A percentile compares a stretch with the other conserved stretches of the same genome.
Evolutionary conservation across 225 moss, liverwort and hornwort genomes (phyloP).

Genomic region (Marchantia polymorpha): DNA sequence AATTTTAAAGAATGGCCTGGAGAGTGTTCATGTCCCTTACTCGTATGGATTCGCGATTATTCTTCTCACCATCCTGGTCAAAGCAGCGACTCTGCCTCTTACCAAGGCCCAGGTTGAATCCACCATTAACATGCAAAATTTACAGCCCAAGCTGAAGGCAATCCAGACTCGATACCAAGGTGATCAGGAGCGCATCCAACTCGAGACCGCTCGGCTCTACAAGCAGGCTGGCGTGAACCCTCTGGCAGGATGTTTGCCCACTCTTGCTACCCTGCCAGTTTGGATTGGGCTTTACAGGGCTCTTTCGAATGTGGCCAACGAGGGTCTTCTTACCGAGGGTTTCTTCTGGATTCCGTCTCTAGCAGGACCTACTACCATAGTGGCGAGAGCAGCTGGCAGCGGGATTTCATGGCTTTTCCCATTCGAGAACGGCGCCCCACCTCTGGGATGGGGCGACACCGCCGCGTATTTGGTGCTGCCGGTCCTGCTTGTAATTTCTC

Average conservation of each 20-base stretch:
- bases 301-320: slow-evolving; percentile 95
- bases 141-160: slow-evolving; percentile 91
- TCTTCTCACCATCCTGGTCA: slow-evolving; percentile 84
- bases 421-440: slow-evolving; percentile 79
- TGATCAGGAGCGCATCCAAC: slow-evolving; percentile 93
- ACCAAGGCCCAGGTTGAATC: slow-evolving; percentile 98
- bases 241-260: slow-evolving; percentile 95
- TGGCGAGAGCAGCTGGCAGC: slow-evolving; percentile 68
- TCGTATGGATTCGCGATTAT: slow-evolving; percentile 98
- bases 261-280: slow-evolving; percentile 88
- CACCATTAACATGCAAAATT: slow-evolving; percentile 92
- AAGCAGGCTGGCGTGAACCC: slow-evolving; percentile 99
- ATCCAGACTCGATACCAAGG: slow-evolving; percentile 85
- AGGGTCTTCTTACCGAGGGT: slow-evolving; percentile 94
- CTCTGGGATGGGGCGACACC: slow-evolving; percentile 88
- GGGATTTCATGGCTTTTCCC: slow-evolving; percentile 87
- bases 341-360: slow-evolving; percentile 99
- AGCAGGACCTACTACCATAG: slow-evolving; percentile 87
- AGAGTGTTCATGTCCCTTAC: slow-evolving; percentile 73
- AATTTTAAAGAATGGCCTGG: slow-evolving; percentile 79
- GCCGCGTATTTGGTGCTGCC: slow-evolving; percentile 76
- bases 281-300: slow-evolving; percentile 99
- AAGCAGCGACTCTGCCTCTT: slow-evolving; percentile 87
- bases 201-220: slow-evolving; percentile 94
- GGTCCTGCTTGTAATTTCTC: slow-evolving; percentile 73